Conservation (phyloP, 495 filamentous ascomycete genomes). For the Chaetomidium leptoderma region DNA sequence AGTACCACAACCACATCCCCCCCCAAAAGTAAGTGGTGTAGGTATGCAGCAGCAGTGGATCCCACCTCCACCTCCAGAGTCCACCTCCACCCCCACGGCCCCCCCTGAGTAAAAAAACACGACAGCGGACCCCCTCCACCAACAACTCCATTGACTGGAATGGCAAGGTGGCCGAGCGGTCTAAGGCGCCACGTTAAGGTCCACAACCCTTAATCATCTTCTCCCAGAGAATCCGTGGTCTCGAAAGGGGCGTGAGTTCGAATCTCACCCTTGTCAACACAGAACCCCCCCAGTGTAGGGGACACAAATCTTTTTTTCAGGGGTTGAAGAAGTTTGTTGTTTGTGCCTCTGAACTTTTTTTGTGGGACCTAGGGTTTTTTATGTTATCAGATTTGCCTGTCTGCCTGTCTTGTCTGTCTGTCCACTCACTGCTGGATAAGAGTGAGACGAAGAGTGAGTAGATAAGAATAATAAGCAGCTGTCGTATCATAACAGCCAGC, state of each 20-base stretch:
- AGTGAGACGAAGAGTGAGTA: too few relatives aligned
- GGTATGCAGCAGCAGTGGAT: neutral
- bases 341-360: too few relatives aligned
- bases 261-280: slow-evolving; percentile 19
- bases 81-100: too few relatives aligned
- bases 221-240: slow-evolving; percentile 12
- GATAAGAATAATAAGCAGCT: too few relatives aligned
- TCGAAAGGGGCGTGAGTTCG: slow-evolving; percentile 18
- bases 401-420: too few relatives aligned
- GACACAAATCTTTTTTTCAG: neutral
- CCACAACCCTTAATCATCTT: slow-evolving; percentile 8
- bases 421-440: too few relatives aligned
- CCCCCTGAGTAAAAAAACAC: too few relatives aligned
- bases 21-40: too few relatives aligned
- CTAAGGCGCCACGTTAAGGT: slow-evolving; percentile 15
- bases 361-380: too few relatives aligned
- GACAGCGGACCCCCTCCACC: neutral
- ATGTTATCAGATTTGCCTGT: too few relatives aligned
- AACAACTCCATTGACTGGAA: neutral
- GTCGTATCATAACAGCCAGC: neutral
- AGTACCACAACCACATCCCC: too few relatives aligned
- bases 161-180: slow-evolving; percentile 17
- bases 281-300: neutral
- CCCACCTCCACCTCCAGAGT: neutral
- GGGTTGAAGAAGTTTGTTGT: too few relatives aligned